Base-by-base conservation (phyloP, 2,329 filamentous ascomycete genomes). In the Ambrosiella xylebori region DNA sequence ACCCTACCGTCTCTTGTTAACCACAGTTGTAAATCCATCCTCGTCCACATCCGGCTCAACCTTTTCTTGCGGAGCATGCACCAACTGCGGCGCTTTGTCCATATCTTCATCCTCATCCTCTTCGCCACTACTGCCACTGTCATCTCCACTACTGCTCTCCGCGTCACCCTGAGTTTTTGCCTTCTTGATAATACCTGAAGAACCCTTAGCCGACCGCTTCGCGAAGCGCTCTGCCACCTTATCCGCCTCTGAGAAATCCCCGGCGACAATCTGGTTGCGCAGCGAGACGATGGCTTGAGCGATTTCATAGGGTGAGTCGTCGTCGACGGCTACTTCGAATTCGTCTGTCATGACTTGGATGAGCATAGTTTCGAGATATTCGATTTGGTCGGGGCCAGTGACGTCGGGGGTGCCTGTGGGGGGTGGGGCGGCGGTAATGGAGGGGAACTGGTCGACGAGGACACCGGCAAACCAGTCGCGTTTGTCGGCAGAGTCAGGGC, bases 391-490 rank as follows among this genome's bases (percentile, higher is more conserved):
- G 17, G 50, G 54, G 61, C 61, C 41, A 56, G 56, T 44, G 58
- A 56, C 57, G 53, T 64, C 60, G 57, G 63, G 62, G 56, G 66
- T 63, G 61, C 66, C 61, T 61, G 64, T 55, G 62, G 62, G 51
- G 3, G 57, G 51, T 8, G 67, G 63, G 57, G 64, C 62, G 60
- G 72, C 69, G 59, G 72, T 71, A 63, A 95, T 80, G 63, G 89
- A 78, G 19, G 75, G 74, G 64, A 96, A 85, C 62, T 95, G 80
- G 35, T 95, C 88, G 60, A 84, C 85, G 57, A 97, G 77, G 49
- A 86, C 86, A 62, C 89, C 90, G 56, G 87, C 91, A 66, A 98
- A 87, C 91, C 90, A 97, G 76, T 95, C 91, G 66, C 91, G 86
- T 74, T 97, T 97, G 71, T 94, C 88, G 61, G 76, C 70, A 19